A percentile compares a stretch with the other conserved stretches of the same genome.
Evolutionary conservation across 1,284 basidiomycete species (phyloP).

Genomic region (Lentinula novae-zelandiae): DNA sequence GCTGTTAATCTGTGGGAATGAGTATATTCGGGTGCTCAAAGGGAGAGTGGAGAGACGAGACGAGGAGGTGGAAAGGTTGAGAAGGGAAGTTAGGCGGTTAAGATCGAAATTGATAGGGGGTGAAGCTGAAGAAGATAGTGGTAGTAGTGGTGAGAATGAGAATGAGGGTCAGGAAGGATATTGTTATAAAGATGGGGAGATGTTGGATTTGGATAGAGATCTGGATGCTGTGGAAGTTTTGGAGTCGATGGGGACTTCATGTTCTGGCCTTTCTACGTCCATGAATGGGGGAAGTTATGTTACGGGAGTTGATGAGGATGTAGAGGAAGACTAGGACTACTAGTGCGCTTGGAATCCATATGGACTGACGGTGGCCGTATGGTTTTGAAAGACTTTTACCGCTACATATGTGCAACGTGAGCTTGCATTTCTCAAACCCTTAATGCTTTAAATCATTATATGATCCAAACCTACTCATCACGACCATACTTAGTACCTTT

Average conservation of each 20-base stretch:
- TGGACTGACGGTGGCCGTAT: not conserved
- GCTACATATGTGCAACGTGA: too few relatives aligned
- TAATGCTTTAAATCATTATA: not conserved
- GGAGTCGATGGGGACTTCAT: constrained; percentile 1
- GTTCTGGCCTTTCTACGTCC: not conserved
- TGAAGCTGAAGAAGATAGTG: constrained; percentile 26
- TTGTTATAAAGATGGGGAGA: constrained; percentile 28
- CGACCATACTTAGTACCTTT: not conserved
- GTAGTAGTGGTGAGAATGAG: constrained; percentile 28
- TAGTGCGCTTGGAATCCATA: not conserved
- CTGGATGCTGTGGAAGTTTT: constrained; percentile 35
- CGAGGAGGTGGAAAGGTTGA: constrained; percentile 68
- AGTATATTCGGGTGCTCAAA: constrained; percentile 78
- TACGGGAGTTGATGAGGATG: constrained; percentile 1
- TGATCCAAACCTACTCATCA: not conserved
- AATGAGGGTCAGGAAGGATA: constrained; percentile 29
- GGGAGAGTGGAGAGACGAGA: constrained; percentile 82
- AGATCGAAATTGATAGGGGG: constrained; percentile 32
- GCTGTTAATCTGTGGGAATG: constrained; percentile 85
- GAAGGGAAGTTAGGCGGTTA: constrained; percentile 67
- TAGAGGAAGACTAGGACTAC: constrained; percentile 5
- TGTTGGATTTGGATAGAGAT: constrained; percentile 39
- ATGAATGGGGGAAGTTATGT: not conserved
- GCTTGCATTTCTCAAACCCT: not conserved
- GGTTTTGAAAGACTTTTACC: too few relatives aligned